Conservation (phyloP, 306 rosid species). For the Rosa multiflora region DNA sequence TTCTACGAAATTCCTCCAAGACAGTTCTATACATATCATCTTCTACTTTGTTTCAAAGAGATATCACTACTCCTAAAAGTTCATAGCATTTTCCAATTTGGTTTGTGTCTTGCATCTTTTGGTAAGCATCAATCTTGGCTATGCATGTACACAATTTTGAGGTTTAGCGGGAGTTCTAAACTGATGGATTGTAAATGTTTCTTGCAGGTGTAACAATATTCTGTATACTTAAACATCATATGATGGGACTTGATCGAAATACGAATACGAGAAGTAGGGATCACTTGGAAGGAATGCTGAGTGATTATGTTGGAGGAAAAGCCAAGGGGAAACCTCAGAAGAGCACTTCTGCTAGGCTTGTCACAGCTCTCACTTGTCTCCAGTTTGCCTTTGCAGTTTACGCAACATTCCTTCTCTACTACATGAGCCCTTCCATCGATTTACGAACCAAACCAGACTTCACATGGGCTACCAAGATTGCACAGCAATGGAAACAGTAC, state of each 20-base stretch:
- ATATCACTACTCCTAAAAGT: neutral
- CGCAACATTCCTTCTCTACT: conserved; percentile 82
- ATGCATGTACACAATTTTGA: neutral
- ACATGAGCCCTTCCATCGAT: conserved; percentile 84
- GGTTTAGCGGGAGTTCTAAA: neutral
- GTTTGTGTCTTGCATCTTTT: conserved; percentile 9
- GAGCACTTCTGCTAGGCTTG: conserved; percentile 47
- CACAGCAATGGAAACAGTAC: conserved; percentile 71
- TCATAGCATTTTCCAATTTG: conserved; percentile 1
- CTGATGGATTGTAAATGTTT: conserved; percentile 11
- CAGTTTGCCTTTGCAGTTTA: conserved; percentile 86
- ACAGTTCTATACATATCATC: neutral
- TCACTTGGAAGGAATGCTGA: conserved; percentile 84
- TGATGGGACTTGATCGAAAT: conserved; percentile 53
- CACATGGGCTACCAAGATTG: conserved; percentile 74
- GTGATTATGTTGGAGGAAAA: conserved; percentile 69
- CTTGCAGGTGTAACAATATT: conserved; percentile 38
- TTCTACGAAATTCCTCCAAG: neutral
- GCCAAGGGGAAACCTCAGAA: conserved; percentile 48
- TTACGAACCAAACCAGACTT: conserved; percentile 72
- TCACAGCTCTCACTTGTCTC: conserved; percentile 74
- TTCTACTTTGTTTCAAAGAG: neutral
- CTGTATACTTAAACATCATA: conserved; percentile 11
- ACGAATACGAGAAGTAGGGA: conserved; percentile 51
- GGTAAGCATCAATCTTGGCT: conserved; percentile 34